Evolutionary conservation across 2,329 filamentous ascomycete species (phyloP).

Genomic region (Allantophomopsis lycopodina): DNA sequence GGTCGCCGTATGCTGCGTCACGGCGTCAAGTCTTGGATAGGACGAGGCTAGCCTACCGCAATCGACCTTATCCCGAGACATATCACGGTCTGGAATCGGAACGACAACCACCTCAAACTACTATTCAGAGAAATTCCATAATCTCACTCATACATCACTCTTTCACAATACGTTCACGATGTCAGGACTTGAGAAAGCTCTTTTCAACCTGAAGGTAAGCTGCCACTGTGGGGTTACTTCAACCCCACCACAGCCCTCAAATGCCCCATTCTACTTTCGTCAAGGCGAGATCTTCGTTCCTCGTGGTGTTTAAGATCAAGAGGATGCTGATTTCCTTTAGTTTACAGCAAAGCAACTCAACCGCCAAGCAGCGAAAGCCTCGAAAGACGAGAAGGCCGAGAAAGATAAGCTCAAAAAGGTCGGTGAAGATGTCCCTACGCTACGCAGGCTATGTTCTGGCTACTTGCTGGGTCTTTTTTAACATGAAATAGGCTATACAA

Average conservation of each 20-base stretch:
- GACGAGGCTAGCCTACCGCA: background rate
- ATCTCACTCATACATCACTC: background rate
- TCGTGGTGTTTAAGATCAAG: conserved; percentile 1
- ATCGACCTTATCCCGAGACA: background rate
- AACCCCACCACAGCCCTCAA: conserved; percentile 1
- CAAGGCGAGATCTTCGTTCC: too few relatives aligned
- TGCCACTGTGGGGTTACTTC: background rate
- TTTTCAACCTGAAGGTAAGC: conserved; percentile 45
- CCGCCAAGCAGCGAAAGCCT: conserved; percentile 44
- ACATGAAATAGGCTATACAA: conserved; percentile 35
- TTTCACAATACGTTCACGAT: conserved; percentile 20
- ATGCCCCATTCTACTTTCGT: too few relatives aligned
- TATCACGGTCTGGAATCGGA: too few relatives aligned
- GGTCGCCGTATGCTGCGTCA: conserved; percentile 7
- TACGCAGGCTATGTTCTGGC: background rate
- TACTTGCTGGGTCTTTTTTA: background rate
- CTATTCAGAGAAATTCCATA: background rate
- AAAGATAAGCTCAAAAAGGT: conserved; percentile 49
- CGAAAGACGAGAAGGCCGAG: conserved; percentile 45
- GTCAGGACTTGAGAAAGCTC: conserved; percentile 47
- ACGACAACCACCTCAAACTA: too few relatives aligned
- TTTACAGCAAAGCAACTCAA: conserved; percentile 51
- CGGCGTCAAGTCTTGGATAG: conserved; percentile 2
- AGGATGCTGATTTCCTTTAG: conserved; percentile 17
- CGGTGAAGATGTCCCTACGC: background rate